Evolutionary conservation across 805 yeast genomes (phyloP).

Genomic region (Candida nitratophila): DNA sequence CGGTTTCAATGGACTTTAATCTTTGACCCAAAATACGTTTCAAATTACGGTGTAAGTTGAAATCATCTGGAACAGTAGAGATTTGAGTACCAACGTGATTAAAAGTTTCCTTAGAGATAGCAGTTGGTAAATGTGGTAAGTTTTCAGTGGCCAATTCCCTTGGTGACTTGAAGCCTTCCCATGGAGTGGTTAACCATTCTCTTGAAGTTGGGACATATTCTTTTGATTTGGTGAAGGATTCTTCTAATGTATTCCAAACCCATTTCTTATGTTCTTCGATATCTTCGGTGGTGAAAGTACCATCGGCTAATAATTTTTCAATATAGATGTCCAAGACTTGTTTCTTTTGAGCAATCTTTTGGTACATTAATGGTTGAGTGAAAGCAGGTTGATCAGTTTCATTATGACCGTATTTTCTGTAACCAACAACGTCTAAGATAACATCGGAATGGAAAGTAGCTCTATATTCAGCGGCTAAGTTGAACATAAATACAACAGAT

Average conservation of each 20-base stretch:
- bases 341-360: slow-evolving; percentile 81
- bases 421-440: slow-evolving; percentile 93
- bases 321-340: slow-evolving; percentile 84
- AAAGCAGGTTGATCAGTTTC: slow-evolving; percentile 99
- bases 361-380: slow-evolving; percentile 98
- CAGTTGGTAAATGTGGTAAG: slow-evolving; percentile 94
- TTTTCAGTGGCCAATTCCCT: slow-evolving; percentile 93
- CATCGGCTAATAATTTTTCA: slow-evolving; percentile 73
- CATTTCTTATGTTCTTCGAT: slow-evolving; percentile 94
- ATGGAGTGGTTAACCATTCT: slow-evolving; percentile 97
- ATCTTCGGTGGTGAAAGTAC: slow-evolving; percentile 83
- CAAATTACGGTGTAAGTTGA: slow-evolving; percentile 90
- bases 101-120: slow-evolving; percentile 63
- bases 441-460: slow-evolving; percentile 95
- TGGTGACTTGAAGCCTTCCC: slow-evolving; percentile 99
- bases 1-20: slow-evolving; percentile 73
- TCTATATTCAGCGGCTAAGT: slow-evolving; percentile 98
- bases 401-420: slow-evolving; percentile 98
- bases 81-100: slow-evolving; percentile 72
- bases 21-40: slow-evolving; percentile 89
- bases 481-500: slow-evolving; percentile 83
- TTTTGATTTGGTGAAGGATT: slow-evolving; percentile 80
- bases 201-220: slow-evolving; percentile 85
- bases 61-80: slow-evolving; percentile 80
- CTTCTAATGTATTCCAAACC: slow-evolving; percentile 95